Base-by-base conservation (phyloP, 176 grass and related monocot genomes). In the Rhynchospora breviuscula region DNA sequence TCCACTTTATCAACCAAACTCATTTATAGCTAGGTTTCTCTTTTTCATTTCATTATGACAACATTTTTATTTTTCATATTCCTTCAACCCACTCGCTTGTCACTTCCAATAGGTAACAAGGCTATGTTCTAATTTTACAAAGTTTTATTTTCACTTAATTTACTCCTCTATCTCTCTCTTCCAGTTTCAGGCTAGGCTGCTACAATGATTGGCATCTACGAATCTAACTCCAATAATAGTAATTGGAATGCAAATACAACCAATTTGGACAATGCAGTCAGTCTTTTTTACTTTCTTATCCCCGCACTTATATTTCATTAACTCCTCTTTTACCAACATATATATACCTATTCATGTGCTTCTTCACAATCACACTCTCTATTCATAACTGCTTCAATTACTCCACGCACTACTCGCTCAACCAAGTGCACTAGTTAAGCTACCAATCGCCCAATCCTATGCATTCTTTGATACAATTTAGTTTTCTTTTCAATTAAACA, bases 231-330 rank as follows among this genome's bases (percentile, higher is more conserved):
- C 18, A 61, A 67, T 49, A 64, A 82, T 48, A 25, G 23, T 14
- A 52, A 64, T 31, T 66, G 79, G 61, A 82, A 67, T 82, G 61
- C 7, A 31, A 52, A 22, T 63, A 48, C 79, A 25, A 3, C 60
- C 59, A 82, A 82, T 82, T 64, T 82, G 79, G 59, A 82, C 15
- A 82, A 49, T 64, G 23, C 79, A 10, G 79, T 82, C 14, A 82
- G 79, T 15, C 46, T 82, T 1, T 29, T 29, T 29, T 29, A 0
- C 26, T 29, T 29, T 29, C 26, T 29, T 29, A 29, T 1, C 26
- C 26, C 26, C 26, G 26, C 26, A 29, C 26, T 29, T 29, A 29
- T 29, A 29, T 29, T 29, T 29, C 26, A 29, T 29, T 25, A 10
- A 33, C 0, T 64, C 25, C 22, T 64, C 8, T 21, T 25, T 64